Base-by-base conservation (phyloP, 495 filamentous ascomycete genomes). In the Annulohypoxylon stygium region DNA sequence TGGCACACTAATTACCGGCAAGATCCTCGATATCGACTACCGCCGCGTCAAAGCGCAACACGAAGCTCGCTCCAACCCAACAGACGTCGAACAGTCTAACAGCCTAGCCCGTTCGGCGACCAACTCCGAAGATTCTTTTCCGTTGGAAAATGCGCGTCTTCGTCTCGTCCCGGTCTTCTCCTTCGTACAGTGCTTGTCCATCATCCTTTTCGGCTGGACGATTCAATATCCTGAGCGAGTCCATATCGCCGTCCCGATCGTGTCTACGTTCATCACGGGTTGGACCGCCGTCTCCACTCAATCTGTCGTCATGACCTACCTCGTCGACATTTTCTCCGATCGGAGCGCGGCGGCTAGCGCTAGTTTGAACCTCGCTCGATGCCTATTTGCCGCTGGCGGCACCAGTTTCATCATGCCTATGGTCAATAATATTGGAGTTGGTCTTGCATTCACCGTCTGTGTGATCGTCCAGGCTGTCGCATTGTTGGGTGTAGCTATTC, bases 1-100 rank as follows among this genome's bases (percentile, higher is more conserved):
- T 18, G 86, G 84, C 11, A 85, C 85, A 2, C 71, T 86, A 7
- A 67, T 84, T 33, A 85, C 81, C 0, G 86, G 86, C 41, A 83
- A 81, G 58, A 77, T 84, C 25, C 77, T 86, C 3, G 81, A 86
- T 58, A 57, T 53, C 2, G 78, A 86, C 47, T 86, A 85, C 65
- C 74, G 71, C 1, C 79, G 78, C 14, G 76, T 83, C 50, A 80
- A 81, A 68, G 50, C 60, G n/a, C 78, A 75, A 26, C 63, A 79
- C 36, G 78, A 80, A 30, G 45, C 67, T 11, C 67, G 36, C 5
- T 11, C 16, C 2, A 30, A 39, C 1, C 64, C 71, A 11, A 6
- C 18, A 6, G 69, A 74, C 30, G 9, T 26, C 10, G 74, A 76
- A 36, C 6, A 34, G 20, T 61, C 50, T 25, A 54, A 14, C 33